Evolutionary conservation across 73 alveolate genomes (phyloP), one percentile per base, ranked within the genome.

Genomic region (Diophrys sp.): DNA sequence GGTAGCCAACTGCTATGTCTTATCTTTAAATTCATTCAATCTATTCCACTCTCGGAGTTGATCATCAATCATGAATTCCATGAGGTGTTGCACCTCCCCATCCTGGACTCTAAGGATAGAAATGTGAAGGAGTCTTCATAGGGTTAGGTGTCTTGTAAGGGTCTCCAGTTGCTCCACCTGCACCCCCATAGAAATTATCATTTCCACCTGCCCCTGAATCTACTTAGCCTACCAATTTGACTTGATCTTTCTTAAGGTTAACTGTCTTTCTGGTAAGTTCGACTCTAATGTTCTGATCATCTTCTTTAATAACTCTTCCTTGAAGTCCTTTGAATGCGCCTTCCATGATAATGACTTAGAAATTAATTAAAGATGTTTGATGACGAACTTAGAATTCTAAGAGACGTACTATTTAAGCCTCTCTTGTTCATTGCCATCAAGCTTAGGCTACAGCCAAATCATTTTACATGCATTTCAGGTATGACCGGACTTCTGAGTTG

Each of bases 51-150:
- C n/a, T n/a, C n/a, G n/a, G n/a, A n/a, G n/a, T n/a, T n/a, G n/a
- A n/a, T n/a, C n/a, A n/a, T n/a, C n/a, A n/a, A n/a, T n/a, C n/a
- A n/a, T n/a, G n/a, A n/a, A n/a, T n/a, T n/a, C n/a, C n/a, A n/a
- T n/a, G n/a, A n/a, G 62, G 62, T 11, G 62, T 44, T 18, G 62
- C 62, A 44, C 62, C 62, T 44, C 62, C 62, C 62, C 62, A 44
- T 44, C 62, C 62, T 11, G 62, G 62, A 44, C 62, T 44, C 62
- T 44, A 44, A 44, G 62, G 62, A 44, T 44, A 44, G 18, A 44
- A 44, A 44, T 44, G 62, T 11, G 5, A 11, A 44, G 62, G 62
- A 44, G 62, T 44, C 18, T 18, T 44, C 62, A 44, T 44, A 11
- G 62, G 62, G 18, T 44, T 44, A 11, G 62, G 62, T 11, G 62